Evolutionary conservation across 202 grass and related monocot species (phyloP), one percentile per base, ranked within the genome.

Genomic region (Zizania palustris): DNA sequence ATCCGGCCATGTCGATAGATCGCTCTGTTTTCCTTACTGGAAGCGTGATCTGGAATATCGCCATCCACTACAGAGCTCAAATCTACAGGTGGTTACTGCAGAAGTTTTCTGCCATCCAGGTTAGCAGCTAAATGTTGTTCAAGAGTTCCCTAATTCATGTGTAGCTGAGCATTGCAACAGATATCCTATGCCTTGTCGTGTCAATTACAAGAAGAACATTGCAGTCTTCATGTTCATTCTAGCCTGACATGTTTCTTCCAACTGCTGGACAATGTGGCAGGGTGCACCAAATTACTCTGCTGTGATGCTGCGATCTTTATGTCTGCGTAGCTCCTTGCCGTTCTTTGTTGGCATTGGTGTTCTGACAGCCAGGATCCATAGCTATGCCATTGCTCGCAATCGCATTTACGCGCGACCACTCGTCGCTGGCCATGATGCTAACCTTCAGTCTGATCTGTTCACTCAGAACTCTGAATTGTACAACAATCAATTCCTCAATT

Each of bases 21-120:
- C 80, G 63, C 4, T 62, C 40, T 37, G 13, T 67, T 46, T 72
- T 83, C 69, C 72, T 77, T 64, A 58, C 80, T 49, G 69, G 80
- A 57, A 74, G 75, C 0, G 55, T 63, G 8, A 7, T 88, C n/a
- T 71, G 51, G 34, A 80, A 56, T 40, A 75, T 84, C 58, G 63
- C 63, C 2, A 5, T 16, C 56, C 60, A 62, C 56, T 88, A 80
- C 14, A 72, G 69, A 42, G 48, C 46, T 58, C 75, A 83, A 19
- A 45, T 88, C 79, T 69, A 69, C 7, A 88, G 69, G 36, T 88
- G 85, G 85, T 49, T 88, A 75, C 55, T 80, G 3, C 63, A 42
- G 18, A 64, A 63, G 38, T 58, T 63, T 48, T n/a, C 74, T 22
- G 40, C 42, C 65, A 46, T 72, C 45, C 69, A 88, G 85, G 85